These are phyloP conservation scores for Ustulina deusta DNA, from an alignment of 2,329 filamentous ascomycete genomes.

Conservation along the genomic window DNA sequence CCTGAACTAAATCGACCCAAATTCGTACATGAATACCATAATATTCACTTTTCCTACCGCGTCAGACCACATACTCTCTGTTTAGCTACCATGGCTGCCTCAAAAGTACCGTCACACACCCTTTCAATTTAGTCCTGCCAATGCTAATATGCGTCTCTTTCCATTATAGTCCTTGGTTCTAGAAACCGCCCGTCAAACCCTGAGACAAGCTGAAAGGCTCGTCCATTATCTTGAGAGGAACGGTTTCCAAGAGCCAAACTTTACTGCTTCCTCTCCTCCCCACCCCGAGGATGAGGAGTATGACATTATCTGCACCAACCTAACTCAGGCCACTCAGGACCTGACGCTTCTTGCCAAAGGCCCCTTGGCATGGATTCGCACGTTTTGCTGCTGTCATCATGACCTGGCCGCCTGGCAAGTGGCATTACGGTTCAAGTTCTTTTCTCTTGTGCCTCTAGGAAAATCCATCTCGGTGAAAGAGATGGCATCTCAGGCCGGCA, in stretches of 20 bases:
- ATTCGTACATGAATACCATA: not conserved
- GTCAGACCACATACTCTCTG: too few relatives aligned
- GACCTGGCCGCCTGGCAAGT: slow-evolving; percentile 32
- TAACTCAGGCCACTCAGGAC: slow-evolving; percentile 32
- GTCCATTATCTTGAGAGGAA: slow-evolving; percentile 32
- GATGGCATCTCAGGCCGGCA: slow-evolving; percentile 22
- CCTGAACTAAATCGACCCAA: too few relatives aligned
- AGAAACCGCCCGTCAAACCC: slow-evolving; percentile 21
- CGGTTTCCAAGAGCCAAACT: slow-evolving; percentile 26
- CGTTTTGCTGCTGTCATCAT: slow-evolving; percentile 31
- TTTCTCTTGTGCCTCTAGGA: slow-evolving; percentile 30
- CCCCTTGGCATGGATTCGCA: slow-evolving; percentile 30
- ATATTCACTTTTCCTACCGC: not conserved
- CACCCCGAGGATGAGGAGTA: slow-evolving; percentile 23
- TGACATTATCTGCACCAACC: slow-evolving; percentile 23
- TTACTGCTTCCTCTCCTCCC: slow-evolving; percentile 13
- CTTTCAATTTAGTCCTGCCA: not conserved
- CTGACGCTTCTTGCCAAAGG: slow-evolving; percentile 28
- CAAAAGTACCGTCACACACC: slow-evolving; percentile 1
- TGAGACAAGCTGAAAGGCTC: slow-evolving; percentile 29
- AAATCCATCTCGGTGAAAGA: slow-evolving; percentile 19
- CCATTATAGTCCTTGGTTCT: slow-evolving; percentile 25
- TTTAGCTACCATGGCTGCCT: slow-evolving; percentile 5
- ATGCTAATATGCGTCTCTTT: not conserved
- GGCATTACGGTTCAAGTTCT: slow-evolving; percentile 34